Evolutionary conservation across 2,329 filamentous ascomycete species (phyloP), one percentile per base, ranked within the genome.

Genomic region (Tympanopsis confertula): DNA sequence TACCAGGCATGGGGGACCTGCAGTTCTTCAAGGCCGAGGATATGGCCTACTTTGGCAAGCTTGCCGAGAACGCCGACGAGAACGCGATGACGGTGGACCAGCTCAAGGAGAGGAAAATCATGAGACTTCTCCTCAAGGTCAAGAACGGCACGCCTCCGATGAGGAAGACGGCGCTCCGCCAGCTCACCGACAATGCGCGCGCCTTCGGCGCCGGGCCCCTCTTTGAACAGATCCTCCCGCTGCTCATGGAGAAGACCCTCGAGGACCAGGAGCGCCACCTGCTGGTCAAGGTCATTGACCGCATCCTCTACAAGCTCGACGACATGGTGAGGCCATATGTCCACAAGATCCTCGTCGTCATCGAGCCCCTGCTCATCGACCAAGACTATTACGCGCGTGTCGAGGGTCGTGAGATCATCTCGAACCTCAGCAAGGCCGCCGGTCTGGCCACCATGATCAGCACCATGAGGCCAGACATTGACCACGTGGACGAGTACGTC

Each of bases 351-450:
- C 63, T 98, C 41, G 91, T 98, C 38, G 91, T 98, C 54, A 98
- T 98, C 50, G 93, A 98, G 59, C 91, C 91, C n/a, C 69, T 98
- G 36, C 82, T 98, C 47, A 98, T 98, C 52, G 93, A 98, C 55
- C 91, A 98, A 64, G 93, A 98, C 62, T 98, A 98, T 63, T 98
- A 98, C 58, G 91, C 93, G 30, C 82, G 91, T 57, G 91, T 98
- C 4, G 91, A 98, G 60, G 91, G 91, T 59, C 86, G 91, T 48
- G 91, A 98, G 58, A 98, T 98, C 50, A 98, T 98, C 50, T 96
- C 89, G 39, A 98, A 98, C 57, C 75, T 98, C 36, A 85, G 84
- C 55, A 98, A 98, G 61, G 91, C 91, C 18, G 91, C 93, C 44
- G 93, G 91, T 55, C 74, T 98, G 39, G 91, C 91, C 14, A 91